Evolutionary conservation across 192 early-diverging fungal species (phyloP), one percentile per base, ranked within the genome.

Genomic region (Mortierella alpina): DNA sequence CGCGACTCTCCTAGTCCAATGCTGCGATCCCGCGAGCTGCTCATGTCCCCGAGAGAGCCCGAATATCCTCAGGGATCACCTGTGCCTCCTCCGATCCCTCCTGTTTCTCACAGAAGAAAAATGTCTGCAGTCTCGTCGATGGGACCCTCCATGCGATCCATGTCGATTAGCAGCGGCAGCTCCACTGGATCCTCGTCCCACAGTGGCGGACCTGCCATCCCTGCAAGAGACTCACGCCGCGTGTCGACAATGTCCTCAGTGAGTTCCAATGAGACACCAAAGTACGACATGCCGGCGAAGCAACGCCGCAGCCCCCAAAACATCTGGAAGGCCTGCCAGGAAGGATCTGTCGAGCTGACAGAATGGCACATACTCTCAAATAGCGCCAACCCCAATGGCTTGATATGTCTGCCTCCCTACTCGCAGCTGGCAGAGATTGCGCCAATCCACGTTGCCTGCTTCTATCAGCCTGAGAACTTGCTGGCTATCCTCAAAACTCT

Each of bases 91-190:
- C 45, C 57, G 14, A 42, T 61, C 13, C 72, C 72, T 6, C 72
- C 72, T 7, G 41, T 66, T 13, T 65, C 76, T 17, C 69, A 70
- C 5, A 31, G 76, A 40, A 57, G 76, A 54, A 79, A 79, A 50
- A 67, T 71, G 69, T 79, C 76, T 14, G 51, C 76, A 0, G 76
- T 79, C 13, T 79, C 76, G 2, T 67, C 76, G 4, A 65, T 67
- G n/a, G 76, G 57, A 10, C 76, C 76, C 0, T 79, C 76, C 0
- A 54, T 62, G 41, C 68, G 76, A 0, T 79, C 76, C 18, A 79
- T 79, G 76, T 79, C 76, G 8, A 79, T 79, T 41, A 79, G 76
- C 55, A 76, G 74, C 22, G 68, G 76, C 12, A 71, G 69, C 41
- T 71, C 68, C 11, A 53, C 69, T 5, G 63, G 68, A 23, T 79